A percentile compares a stretch with the other conserved stretches of the same genome.
Conservation (phyloP, 352 stramenopile species). For the Globisporangium lucens region DNA sequence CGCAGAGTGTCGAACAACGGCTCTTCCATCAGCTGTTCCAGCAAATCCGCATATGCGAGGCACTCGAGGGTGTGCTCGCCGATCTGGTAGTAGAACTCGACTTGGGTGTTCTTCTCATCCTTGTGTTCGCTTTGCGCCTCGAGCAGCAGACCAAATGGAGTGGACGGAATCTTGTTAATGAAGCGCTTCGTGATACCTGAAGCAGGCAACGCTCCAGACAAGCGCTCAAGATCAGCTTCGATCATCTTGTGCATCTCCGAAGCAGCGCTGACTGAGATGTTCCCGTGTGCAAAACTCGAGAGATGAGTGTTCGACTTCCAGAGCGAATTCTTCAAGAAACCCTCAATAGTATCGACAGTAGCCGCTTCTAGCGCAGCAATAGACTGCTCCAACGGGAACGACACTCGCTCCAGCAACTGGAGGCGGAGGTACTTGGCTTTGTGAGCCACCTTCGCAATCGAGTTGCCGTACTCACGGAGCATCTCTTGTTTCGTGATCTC, state of each 20-base stretch:
- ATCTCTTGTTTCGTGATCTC: slow-evolving; percentile 67
- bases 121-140: slow-evolving; percentile 66
- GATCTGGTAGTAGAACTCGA: slow-evolving; percentile 88
- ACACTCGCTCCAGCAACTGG: slow-evolving; percentile 49
- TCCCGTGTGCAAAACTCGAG: slow-evolving; percentile 71
- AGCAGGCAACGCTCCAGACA: slow-evolving; percentile 27
- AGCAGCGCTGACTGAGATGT: slow-evolving; percentile 40
- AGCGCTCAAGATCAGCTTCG: slow-evolving; percentile 37
- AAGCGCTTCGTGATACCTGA: slow-evolving; percentile 38
- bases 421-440: slow-evolving; percentile 68
- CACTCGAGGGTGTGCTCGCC: slow-evolving; percentile 55
- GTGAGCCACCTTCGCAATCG: slow-evolving; percentile 45
- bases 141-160: slow-evolving; percentile 41
- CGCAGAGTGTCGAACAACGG: slow-evolving; percentile 85
- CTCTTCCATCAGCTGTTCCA: slow-evolving; percentile 89
- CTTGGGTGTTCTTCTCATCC: slow-evolving; percentile 78
- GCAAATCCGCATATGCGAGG: slow-evolving; percentile 74
- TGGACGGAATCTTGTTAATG: slow-evolving; percentile 56
- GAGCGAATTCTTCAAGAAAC: slow-evolving; percentile 38
- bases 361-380: slow-evolving; percentile 42
- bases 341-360: slow-evolving; percentile 34
- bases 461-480: slow-evolving; percentile 67
- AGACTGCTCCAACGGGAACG: slow-evolving; percentile 44
- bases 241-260: slow-evolving; percentile 35
- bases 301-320: slow-evolving; percentile 53